Base-by-base conservation (phyloP, 2,329 filamentous ascomycete species). In the Penicillium sp. region DNA sequence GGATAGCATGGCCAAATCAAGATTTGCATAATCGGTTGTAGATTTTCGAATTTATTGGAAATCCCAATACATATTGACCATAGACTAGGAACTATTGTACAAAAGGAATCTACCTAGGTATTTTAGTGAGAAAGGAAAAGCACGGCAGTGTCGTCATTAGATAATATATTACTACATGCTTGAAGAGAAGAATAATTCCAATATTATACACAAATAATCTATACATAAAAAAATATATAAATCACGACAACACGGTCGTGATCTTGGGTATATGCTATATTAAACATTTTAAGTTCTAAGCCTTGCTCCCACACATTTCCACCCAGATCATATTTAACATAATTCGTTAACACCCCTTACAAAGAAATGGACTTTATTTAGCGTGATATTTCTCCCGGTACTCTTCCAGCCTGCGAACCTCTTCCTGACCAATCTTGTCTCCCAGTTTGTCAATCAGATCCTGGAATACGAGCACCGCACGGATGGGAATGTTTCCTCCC, bases 391-490 rank as follows among this genome's bases (percentile, higher is more conserved):
- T 71, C 47, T 67, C 66, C 47, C 88, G 84, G 73, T 95, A 95
- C 69, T 85, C 88, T 75, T 90, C 84, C 70, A 90, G 86, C 59
- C 79, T 80, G 75, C 79, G 78, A 62, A 89, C 79, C 62, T 90
- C 83, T 33, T 83, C 79, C 48, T 82, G 81, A 1, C 83, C 81
- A 43, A 83, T 85, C 63, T 84, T 78, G 45, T 79, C 79, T 67
- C 82, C 83, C 71, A 89, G 78, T 11, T 86, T 87, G 55, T 81
- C 81, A 63, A 92, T 86, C 64, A 97, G 85, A 73, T 97, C 91
- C 67, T 91, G 84, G 62, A 97, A 80, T 45, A 67, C 64, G 48
- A 71, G 58, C 63, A 97, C 94, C 18, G 90, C 82, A 63, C 92
- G 79, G 59, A 96, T 90, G 1, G 91, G 91, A 59, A 97, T 87